Conservation (phyloP, 2,329 filamentous ascomycete genomes). For the Epichloe typhina region DNA sequence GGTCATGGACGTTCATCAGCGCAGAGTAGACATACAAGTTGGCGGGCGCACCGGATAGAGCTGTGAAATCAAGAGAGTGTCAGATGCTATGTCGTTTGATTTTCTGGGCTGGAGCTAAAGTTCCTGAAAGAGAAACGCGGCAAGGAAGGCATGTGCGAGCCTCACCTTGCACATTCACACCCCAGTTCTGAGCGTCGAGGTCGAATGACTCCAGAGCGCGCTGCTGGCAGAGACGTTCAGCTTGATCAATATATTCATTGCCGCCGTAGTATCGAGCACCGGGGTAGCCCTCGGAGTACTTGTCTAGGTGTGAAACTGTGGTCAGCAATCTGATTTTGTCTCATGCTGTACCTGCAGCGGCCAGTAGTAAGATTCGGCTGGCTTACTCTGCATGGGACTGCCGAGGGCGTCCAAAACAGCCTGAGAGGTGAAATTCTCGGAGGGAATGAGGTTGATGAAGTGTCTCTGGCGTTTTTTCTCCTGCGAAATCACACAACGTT, state of each 20-base stretch:
- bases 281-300: constrained; percentile 97
- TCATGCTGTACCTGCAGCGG: not conserved
- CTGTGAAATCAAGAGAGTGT: constrained; percentile 33
- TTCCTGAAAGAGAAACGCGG: too few relatives aligned
- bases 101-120: not conserved
- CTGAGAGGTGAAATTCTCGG: constrained; percentile 91
- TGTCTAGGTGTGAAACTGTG: constrained; percentile 41
- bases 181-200: constrained; percentile 77
- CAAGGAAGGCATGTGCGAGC: not conserved
- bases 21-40: constrained; percentile 95
- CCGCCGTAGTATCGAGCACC: constrained; percentile 94
- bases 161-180: constrained; percentile 86
- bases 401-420: constrained; percentile 83
- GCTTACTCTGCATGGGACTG: constrained; percentile 84
- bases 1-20: constrained; percentile 81
- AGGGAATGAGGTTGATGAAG: constrained; percentile 95
- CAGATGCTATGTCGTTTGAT: not conserved
- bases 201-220: constrained; percentile 81
- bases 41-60: constrained; percentile 59
- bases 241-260: constrained; percentile 88
- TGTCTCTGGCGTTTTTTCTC: constrained; percentile 95
- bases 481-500: constrained; percentile 28
- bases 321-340: not conserved
- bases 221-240: constrained; percentile 80
- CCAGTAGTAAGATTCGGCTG: not conserved